Conservation (phyloP, 768 basidiomycete species). For the Hygrocybe punicea region DNA sequence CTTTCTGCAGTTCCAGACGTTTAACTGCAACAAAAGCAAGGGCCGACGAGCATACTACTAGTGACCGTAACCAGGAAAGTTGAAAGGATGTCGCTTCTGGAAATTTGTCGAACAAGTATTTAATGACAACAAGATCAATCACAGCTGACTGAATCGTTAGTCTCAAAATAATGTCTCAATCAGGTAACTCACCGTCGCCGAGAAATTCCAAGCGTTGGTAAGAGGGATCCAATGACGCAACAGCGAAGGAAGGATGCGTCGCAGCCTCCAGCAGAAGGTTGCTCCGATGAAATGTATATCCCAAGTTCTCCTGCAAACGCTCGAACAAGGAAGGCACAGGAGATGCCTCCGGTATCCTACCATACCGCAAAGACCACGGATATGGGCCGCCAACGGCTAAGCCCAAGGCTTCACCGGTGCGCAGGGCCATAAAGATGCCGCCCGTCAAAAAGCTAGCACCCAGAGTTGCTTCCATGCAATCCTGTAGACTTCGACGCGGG, state of each 20-base stretch:
- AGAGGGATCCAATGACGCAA: constrained; percentile 48
- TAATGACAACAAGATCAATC: constrained; percentile 66
- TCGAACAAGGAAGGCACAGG: constrained; percentile 47
- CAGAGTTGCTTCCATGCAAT: constrained; percentile 83
- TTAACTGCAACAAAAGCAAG: constrained; percentile 68
- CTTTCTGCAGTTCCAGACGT: constrained; percentile 62
- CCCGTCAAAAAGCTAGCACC: constrained; percentile 75
- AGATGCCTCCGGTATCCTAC: constrained; percentile 27
- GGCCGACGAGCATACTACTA: constrained; percentile 70
- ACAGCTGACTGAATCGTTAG: constrained; percentile 46
- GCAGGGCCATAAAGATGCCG: constrained; percentile 66
- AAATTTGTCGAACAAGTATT: constrained; percentile 67
- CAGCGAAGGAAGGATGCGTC: constrained; percentile 78
- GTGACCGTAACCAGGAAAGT: constrained; percentile 65
- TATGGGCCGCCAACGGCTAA: constrained; percentile 68
- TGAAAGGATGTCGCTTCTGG: constrained; percentile 72
- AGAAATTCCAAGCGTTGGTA: constrained; percentile 89
- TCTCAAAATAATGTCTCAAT: constrained; percentile 2
- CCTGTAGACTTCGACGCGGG: constrained; percentile 72
- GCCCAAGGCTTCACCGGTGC: constrained; percentile 59
- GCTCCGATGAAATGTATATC: constrained; percentile 66
- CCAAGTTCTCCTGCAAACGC: constrained; percentile 58
- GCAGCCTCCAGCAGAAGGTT: constrained; percentile 70
- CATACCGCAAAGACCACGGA: constrained; percentile 66
- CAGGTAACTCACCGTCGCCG: constrained; percentile 67